Conservation (phyloP, 768 basidiomycete genomes). For the Tylopilus plumbeoviolaceoides region DNA sequence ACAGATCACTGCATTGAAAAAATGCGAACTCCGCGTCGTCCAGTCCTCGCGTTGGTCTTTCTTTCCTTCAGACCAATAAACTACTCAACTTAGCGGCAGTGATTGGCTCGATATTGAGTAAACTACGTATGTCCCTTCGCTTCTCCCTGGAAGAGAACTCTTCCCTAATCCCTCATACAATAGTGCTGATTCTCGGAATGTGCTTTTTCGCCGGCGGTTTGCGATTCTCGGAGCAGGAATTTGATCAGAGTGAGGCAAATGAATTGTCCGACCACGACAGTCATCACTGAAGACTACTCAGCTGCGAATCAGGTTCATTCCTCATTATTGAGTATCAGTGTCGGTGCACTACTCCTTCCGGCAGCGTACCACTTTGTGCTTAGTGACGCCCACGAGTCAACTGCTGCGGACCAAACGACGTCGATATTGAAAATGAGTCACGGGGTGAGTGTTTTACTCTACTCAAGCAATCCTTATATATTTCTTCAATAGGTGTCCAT, state of each 20-base stretch:
- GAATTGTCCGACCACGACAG: background rate
- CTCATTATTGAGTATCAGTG: conserved; percentile 72
- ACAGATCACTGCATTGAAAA: conserved; percentile 69
- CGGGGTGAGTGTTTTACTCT: conserved; percentile 36
- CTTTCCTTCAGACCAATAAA: background rate
- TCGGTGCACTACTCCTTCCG: conserved; percentile 74
- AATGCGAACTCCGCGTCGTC: conserved; percentile 78
- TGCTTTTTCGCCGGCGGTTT: conserved; percentile 85
- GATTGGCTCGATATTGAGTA: conserved; percentile 80
- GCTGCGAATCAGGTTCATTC: conserved; percentile 69
- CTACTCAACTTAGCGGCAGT: conserved; percentile 39
- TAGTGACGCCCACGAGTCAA: conserved; percentile 17
- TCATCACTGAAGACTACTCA: conserved; percentile 16
- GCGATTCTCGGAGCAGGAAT: conserved; percentile 76
- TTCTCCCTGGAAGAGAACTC: background rate
- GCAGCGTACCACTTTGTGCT: conserved; percentile 72
- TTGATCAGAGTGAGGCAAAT: conserved; percentile 57
- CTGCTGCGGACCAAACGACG: conserved; percentile 31
- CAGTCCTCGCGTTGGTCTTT: conserved; percentile 65
- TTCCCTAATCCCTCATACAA: conserved; percentile 5
- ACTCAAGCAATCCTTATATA: background rate
- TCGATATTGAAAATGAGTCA: conserved; percentile 49
- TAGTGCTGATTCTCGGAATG: conserved; percentile 84
- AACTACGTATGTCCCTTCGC: conserved; percentile 46
- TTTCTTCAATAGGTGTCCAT: conserved; percentile 39